Evolutionary conservation across 805 yeast species (phyloP), one percentile per base, ranked within the genome.

Genomic region (Cyberlindnera mrakii): DNA sequence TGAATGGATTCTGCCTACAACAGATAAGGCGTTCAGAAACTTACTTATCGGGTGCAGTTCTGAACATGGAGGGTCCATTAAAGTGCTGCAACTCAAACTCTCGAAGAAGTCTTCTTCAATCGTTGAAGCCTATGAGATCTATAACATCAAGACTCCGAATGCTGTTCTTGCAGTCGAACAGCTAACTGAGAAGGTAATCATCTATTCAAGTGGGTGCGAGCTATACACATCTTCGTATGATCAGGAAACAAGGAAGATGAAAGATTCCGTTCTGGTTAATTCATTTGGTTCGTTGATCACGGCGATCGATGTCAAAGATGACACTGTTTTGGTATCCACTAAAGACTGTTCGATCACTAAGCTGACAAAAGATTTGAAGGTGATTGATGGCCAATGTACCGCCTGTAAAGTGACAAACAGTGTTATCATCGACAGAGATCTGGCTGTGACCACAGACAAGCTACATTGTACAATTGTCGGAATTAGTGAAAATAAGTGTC

Each of bases 31-130:
- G 14, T 54, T 48, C 25, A 53, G 58, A 40, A 51, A 60, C 35
- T 29, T 68, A 8, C 45, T 68, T 9, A 42, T 69, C 18, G 72
- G 72, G 1, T 67, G 70, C 43, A 39, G 40, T 10, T 41, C 50
- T 1, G 43, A 42, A 3, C 15, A 16, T 41, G 57, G 57, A 9
- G 62, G 61, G 0, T 46, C 50, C 0, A 30, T 58, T 17, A 58
- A 52, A 32, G 50, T 57, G 3, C 5, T 56, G 3, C 47, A 52
- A n/a, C 45, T 48, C 3, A 49, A 50, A n/a, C 19, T 43, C 9
- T 20, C 42, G 8, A 19, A 32, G 1, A 43, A 46, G 9, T 33
- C 30, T 17, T 41, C 39, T 11, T 15, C 33, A 3, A 30, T 41
- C 5, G 42, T 56, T 18, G 47, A 49, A 11, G 51, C 43, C 3